Evolutionary conservation across 2,329 filamentous ascomycete genomes (phyloP).

Genomic region (Aspergillus tamarii): DNA sequence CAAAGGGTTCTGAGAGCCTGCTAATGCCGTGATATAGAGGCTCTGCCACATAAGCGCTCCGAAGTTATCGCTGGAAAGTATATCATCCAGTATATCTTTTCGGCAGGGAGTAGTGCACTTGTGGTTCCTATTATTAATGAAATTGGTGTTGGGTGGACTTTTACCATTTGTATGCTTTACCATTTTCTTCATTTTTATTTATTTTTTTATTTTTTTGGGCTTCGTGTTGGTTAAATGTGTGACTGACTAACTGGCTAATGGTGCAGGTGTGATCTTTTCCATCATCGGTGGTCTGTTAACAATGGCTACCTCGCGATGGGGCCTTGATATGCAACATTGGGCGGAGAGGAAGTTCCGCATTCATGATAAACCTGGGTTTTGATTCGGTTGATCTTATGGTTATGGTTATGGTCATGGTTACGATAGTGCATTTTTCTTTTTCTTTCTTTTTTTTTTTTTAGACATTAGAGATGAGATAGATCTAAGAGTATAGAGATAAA

Average conservation of each 20-base stretch:
- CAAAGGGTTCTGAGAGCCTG: slow-evolving; percentile 51
- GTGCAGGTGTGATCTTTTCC: slow-evolving; percentile 32
- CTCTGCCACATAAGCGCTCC: slow-evolving; percentile 55
- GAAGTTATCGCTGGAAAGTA: slow-evolving; percentile 83
- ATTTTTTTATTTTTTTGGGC: slow-evolving; percentile 30
- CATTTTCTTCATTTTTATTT: slow-evolving; percentile 43
- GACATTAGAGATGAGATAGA: slow-evolving; percentile 3
- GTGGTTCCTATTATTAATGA: slow-evolving; percentile 71
- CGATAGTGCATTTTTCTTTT: not conserved
- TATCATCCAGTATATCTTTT: slow-evolving; percentile 75
- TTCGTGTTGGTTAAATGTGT: not conserved
- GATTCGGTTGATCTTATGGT: slow-evolving; percentile 7
- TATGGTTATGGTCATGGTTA: slow-evolving; percentile 8
- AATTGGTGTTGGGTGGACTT: slow-evolving; percentile 81
- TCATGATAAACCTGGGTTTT: slow-evolving; percentile 17
- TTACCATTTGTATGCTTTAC: slow-evolving; percentile 62
- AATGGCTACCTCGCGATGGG: slow-evolving; percentile 33
- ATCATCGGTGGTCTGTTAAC: slow-evolving; percentile 33
- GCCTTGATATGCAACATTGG: slow-evolving; percentile 39
- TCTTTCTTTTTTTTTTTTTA: too few relatives aligned
- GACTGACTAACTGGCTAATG: not conserved
- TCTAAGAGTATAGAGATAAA: not conserved
- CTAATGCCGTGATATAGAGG: slow-evolving; percentile 65
- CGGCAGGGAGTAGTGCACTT: slow-evolving; percentile 68
- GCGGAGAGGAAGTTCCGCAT: slow-evolving; percentile 30